Evolutionary conservation across 1,284 basidiomycete genomes (phyloP).

Genomic region (Ganoderma multipileum): DNA sequence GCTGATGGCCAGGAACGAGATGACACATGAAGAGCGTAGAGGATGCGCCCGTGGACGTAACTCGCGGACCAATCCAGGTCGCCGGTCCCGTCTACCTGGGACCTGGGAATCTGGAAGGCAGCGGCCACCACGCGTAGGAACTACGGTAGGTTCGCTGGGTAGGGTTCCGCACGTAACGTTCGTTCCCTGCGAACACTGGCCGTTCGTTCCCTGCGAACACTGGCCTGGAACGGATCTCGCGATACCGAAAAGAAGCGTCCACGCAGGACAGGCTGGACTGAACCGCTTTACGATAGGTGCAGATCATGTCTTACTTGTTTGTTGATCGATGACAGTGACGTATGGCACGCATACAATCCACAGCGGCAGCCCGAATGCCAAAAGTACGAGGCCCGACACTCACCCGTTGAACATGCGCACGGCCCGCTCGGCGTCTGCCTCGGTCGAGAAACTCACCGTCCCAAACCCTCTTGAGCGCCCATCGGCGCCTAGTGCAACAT

Average conservation of each 20-base stretch:
- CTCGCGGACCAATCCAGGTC: background rate
- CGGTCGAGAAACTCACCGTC: slow-evolving; percentile 85
- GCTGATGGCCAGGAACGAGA: slow-evolving; percentile 1
- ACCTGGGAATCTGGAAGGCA: background rate
- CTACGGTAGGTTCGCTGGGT: slow-evolving; percentile 15
- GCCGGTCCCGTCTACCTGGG: background rate
- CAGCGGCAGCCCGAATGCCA: background rate
- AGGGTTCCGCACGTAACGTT: background rate
- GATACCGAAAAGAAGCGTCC: background rate
- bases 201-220: background rate
- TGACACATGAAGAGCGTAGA: background rate
- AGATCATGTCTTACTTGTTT: background rate
- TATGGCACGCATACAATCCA: background rate
- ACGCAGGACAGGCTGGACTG: background rate
- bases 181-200: background rate
- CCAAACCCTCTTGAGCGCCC: slow-evolving; percentile 90
- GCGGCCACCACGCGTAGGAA: slow-evolving; percentile 2
- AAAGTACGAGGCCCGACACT: slow-evolving; percentile 35
- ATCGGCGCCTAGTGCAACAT: slow-evolving; percentile 85
- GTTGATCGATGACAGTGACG: background rate
- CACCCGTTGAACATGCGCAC: slow-evolving; percentile 89
- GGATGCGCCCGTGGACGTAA: background rate
- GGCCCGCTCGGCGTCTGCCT: slow-evolving; percentile 87
- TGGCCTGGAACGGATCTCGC: background rate
- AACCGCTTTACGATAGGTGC: background rate